These are phyloP conservation scores for Claviceps purpurea DNA, from an alignment of 2,329 filamentous ascomycete species.

Conservation along the genomic window DNA sequence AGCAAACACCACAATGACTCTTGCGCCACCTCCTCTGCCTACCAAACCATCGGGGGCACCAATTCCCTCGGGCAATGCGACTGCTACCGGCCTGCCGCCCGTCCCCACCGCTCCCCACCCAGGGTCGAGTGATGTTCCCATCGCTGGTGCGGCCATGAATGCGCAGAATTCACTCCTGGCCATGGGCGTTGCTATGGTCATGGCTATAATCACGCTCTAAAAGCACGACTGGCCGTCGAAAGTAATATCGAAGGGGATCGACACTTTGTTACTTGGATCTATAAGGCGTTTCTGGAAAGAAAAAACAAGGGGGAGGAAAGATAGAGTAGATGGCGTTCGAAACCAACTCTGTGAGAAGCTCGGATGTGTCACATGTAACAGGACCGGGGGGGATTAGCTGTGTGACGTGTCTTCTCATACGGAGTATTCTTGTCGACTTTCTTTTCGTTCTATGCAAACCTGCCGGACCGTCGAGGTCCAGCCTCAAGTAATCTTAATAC, in stretches of 20 bases:
- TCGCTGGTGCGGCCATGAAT: slow-evolving; percentile 1
- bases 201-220: slow-evolving; percentile 6
- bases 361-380: background rate
- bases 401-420: no score
- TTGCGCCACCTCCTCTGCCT: background rate
- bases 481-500: background rate
- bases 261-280: background rate
- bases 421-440: no score
- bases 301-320: background rate
- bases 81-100: slow-evolving; percentile 1
- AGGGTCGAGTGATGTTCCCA: background rate
- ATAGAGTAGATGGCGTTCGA: background rate
- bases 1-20: background rate
- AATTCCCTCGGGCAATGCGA: slow-evolving; percentile 1
- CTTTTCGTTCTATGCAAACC: background rate
- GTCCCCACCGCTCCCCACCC: background rate
- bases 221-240: background rate
- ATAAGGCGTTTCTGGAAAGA: background rate
- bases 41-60: background rate
- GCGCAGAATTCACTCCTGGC: slow-evolving; percentile 7
- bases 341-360: background rate
- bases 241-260: background rate
- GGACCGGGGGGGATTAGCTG: no score
- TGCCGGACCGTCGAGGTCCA: background rate
- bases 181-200: slow-evolving; percentile 4